These are phyloP conservation scores for Xenosphaeropsis pyriputrescens DNA, from an alignment of 2,329 filamentous ascomycete genomes.

Conservation along the genomic window DNA sequence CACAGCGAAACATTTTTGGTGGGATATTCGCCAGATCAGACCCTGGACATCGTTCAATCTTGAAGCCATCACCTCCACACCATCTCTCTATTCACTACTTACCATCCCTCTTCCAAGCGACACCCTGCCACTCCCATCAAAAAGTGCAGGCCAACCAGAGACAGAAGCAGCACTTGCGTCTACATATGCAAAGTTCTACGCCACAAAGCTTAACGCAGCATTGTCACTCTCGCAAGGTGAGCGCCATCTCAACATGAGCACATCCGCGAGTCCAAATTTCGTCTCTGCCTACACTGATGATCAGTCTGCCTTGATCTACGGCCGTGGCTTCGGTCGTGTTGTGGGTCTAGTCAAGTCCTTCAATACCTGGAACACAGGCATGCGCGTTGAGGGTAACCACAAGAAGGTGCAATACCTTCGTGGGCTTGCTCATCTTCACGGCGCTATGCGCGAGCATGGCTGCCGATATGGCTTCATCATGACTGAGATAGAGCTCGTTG, in stretches of 20 bases:
- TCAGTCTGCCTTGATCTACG: constrained; percentile 28
- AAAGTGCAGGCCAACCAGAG: constrained; percentile 50
- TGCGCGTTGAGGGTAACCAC: constrained; percentile 73
- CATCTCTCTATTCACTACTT: constrained; percentile 58
- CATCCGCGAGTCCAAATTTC: constrained; percentile 22
- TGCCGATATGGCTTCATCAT: constrained; percentile 94
- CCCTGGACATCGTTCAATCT: constrained; percentile 72
- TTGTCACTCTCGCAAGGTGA: constrained; percentile 59
- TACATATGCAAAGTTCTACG: constrained; percentile 66
- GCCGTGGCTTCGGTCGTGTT: constrained; percentile 42
- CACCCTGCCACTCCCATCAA: constrained; percentile 36
- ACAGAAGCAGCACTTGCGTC: constrained; percentile 63
- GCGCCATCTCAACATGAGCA: constrained; percentile 31
- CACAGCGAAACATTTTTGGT: constrained; percentile 80
- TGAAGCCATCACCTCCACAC: constrained; percentile 55
- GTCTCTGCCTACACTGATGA: constrained; percentile 37
- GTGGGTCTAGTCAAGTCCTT: constrained; percentile 85
- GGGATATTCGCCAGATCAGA: constrained; percentile 80
- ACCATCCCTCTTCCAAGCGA: constrained; percentile 49
- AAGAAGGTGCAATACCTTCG: constrained; percentile 82
- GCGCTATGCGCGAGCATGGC: constrained; percentile 83
- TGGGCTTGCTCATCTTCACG: constrained; percentile 73
- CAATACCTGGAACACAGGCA: constrained; percentile 88
- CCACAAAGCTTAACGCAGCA: constrained; percentile 76
- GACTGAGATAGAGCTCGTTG: constrained; percentile 87